phyloP scores from a whole-genome alignment of 2,329 filamentous ascomycete species.

The Capronia americana region DNA sequence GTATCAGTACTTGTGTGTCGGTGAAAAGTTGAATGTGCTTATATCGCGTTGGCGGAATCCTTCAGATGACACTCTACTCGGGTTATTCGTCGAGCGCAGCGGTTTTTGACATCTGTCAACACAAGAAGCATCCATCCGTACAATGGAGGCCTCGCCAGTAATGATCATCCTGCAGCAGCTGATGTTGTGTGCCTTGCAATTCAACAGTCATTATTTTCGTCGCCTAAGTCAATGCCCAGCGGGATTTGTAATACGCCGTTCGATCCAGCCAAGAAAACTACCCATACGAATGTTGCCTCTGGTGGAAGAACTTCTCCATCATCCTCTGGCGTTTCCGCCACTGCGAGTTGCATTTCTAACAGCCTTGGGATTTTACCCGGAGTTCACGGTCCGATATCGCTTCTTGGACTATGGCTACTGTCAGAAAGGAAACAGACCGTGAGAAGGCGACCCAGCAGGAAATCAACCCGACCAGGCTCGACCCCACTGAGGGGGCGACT shows the following conservation, averaged over 20 bases:
- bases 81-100: no score
- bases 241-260: not conserved
- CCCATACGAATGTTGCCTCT: not conserved
- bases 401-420: not conserved
- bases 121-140: not conserved
- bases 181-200: not conserved
- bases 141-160: not conserved
- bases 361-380: not conserved
- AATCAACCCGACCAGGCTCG: not conserved
- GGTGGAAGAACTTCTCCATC: not conserved
- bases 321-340: not conserved
- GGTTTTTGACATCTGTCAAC: no score
- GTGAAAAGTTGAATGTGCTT: no score
- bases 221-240: not conserved
- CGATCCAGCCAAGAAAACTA: not conserved
- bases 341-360: not conserved
- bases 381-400: not conserved
- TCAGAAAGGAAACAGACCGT: not conserved
- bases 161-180: not conserved
- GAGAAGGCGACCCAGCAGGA: not conserved
- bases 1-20: no score
- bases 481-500: constrained; percentile 7
- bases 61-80: no score
- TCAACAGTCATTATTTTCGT: not conserved
- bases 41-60: no score